A percentile compares a stretch with the other conserved stretches of the same genome.
These are phyloP conservation scores for Ceratocystis albifundus DNA, from an alignment of 2,329 filamentous ascomycete species.

Conservation along the genomic window DNA sequence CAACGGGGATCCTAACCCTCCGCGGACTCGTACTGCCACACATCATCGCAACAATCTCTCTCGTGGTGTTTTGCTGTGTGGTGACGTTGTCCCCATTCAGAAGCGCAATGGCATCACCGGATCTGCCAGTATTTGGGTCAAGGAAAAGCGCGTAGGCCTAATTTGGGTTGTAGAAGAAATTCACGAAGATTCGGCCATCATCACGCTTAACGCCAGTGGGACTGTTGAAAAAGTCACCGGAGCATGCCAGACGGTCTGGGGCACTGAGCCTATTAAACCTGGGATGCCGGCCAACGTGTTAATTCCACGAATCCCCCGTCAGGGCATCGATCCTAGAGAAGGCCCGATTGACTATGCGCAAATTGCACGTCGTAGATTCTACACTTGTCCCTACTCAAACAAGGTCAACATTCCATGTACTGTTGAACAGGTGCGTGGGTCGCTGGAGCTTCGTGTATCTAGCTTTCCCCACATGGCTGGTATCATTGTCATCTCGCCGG, in stretches of 20 bases:
- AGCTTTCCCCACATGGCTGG: constrained; percentile 96
- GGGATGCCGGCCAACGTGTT: constrained; percentile 68
- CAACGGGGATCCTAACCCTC: constrained; percentile 43
- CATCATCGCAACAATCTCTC: constrained; percentile 66
- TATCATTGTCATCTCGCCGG: constrained; percentile 81
- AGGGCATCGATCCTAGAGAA: constrained; percentile 56
- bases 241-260: constrained; percentile 80
- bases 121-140: constrained; percentile 94
- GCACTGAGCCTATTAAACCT: constrained; percentile 51
- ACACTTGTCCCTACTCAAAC: constrained; percentile 69
- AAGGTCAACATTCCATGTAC: constrained; percentile 75
- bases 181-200: constrained; percentile 74
- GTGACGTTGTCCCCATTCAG: constrained; percentile 95
- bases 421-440: constrained; percentile 58
- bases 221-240: constrained; percentile 58
- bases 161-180: constrained; percentile 99
- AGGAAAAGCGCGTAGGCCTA: constrained; percentile 84
- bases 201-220: constrained; percentile 68
- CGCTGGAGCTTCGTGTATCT: constrained; percentile 68
- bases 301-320: constrained; percentile 69
- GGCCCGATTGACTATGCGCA: constrained; percentile 69
- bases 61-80: constrained; percentile 80
- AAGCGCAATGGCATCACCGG: constrained; percentile 88
- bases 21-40: constrained; percentile 42
- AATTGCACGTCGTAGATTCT: constrained; percentile 61